Evolutionary conservation across 306 rosid species (phyloP).

Genomic region (Prinsepia uniflora): DNA sequence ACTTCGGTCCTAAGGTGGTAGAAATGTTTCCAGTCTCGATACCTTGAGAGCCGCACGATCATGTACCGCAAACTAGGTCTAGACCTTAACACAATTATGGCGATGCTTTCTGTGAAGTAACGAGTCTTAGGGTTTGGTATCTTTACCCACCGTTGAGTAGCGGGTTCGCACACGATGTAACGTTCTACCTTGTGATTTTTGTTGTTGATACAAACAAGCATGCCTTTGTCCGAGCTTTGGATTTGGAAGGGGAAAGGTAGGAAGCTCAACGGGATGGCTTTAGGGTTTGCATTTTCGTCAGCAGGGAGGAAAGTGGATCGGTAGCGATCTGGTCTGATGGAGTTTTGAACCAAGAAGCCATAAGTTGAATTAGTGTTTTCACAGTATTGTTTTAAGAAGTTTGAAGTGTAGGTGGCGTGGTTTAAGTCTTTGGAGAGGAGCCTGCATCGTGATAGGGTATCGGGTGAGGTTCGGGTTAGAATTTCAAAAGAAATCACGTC

Average conservation of each 20-base stretch:
- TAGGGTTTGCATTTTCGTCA: neutral
- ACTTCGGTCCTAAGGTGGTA: conserved; percentile 1
- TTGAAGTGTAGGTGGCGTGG: neutral
- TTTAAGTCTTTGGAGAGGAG: conserved; percentile 8
- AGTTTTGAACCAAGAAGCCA: conserved; percentile 2
- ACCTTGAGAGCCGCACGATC: no score
- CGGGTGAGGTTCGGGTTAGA: neutral
- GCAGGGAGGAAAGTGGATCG: neutral
- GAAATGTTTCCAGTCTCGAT: no score
- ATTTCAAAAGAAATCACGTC: neutral
- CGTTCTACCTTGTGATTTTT: neutral
- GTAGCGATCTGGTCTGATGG: neutral
- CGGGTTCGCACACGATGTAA: neutral
- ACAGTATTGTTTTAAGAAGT: neutral
- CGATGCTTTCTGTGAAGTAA: neutral
- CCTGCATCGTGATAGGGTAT: conserved; percentile 1
- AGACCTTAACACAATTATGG: conserved; percentile 9
- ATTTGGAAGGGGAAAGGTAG: neutral
- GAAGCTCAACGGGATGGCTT: neutral
- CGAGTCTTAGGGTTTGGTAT: conserved; percentile 1
- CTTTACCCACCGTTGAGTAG: neutral
- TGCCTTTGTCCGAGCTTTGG: conserved; percentile 4
- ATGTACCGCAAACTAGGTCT: neutral
- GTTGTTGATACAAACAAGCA: neutral
- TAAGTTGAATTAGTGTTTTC: neutral